Evolutionary conservation across 1,284 basidiomycete genomes (phyloP).

Genomic region (Cystobasidium sp.): DNA sequence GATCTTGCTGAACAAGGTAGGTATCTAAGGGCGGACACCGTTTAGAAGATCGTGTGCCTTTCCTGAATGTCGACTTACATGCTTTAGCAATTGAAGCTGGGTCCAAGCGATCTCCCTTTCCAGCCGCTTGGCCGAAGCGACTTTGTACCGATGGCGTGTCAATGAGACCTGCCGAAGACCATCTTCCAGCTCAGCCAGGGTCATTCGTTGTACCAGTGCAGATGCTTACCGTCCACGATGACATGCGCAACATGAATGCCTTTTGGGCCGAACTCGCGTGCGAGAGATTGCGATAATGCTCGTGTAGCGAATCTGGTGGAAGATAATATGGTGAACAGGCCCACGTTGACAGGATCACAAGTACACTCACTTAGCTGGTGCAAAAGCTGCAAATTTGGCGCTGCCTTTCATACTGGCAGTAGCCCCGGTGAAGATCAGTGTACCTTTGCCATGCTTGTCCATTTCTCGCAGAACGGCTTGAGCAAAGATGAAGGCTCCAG

Average conservation of each 20-base stretch:
- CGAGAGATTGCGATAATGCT: slow-evolving; percentile 42
- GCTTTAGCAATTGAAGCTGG: slow-evolving; percentile 42
- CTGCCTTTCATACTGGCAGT: slow-evolving; percentile 38
- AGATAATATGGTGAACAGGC: neutral
- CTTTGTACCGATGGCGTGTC: slow-evolving; percentile 10
- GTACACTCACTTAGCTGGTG: slow-evolving; percentile 33
- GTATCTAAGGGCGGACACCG: neutral
- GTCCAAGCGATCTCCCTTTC: slow-evolving; percentile 19
- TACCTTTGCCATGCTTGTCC: slow-evolving; percentile 20
- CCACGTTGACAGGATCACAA: neutral
- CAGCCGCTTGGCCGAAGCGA: slow-evolving; percentile 1
- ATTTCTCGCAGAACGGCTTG: slow-evolving; percentile 30
- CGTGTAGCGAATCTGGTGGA: slow-evolving; percentile 37
- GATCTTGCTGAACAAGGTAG: slow-evolving; percentile 19
- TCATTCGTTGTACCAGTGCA: neutral
- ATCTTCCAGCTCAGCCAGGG: neutral
- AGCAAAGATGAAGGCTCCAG: slow-evolving; percentile 40
- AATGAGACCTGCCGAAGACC: slow-evolving; percentile 12
- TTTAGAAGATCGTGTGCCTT: neutral
- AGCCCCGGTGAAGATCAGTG: slow-evolving; percentile 40
- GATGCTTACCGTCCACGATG: slow-evolving; percentile 41
- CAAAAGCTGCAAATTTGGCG: slow-evolving; percentile 40
- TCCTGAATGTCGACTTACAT: slow-evolving; percentile 19
- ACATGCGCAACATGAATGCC: slow-evolving; percentile 44
- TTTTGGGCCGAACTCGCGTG: slow-evolving; percentile 42